Conservation (phyloP, 805 yeast species). For the Novakomyces olei region DNA sequence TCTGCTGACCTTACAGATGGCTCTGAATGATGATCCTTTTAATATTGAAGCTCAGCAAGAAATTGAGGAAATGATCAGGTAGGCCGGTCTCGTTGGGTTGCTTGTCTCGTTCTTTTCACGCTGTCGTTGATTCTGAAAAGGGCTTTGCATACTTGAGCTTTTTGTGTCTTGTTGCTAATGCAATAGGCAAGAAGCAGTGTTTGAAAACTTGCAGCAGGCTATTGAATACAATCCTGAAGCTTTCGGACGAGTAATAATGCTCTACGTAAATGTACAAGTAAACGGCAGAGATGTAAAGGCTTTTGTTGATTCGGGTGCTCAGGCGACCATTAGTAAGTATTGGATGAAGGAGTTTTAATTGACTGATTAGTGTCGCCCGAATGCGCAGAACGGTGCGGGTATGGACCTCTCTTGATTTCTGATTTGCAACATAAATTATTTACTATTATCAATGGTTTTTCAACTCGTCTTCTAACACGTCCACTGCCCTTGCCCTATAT, state of each 20-base stretch:
- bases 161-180: too few relatives aligned
- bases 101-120: neutral
- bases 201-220: conserved; percentile 60
- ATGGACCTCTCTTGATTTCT: conserved; percentile 2
- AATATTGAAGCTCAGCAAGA: conserved; percentile 43
- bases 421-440: neutral
- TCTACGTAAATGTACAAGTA: conserved; percentile 54
- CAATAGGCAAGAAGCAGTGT: conserved; percentile 39
- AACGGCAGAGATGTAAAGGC: conserved; percentile 72
- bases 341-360: neutral
- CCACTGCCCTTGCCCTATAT: too few relatives aligned
- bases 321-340: conserved; percentile 39
- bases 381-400: conserved; percentile 49
- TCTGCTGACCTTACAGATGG: too few relatives aligned
- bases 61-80: conserved; percentile 43
- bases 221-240: conserved; percentile 76
- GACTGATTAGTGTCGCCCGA: conserved; percentile 38
- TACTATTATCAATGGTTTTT: neutral
- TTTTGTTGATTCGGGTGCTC: conserved; percentile 94
- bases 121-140: neutral
- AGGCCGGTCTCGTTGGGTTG: conserved; percentile 16
- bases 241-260: conserved; percentile 63
- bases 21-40: conserved; percentile 38
- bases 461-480: too few relatives aligned
- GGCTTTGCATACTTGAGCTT: neutral